A percentile compares a stretch with the other conserved stretches of the same genome.
Evolutionary conservation across 2,329 filamentous ascomycete genomes (phyloP).

Genomic region (Zalaria obscura): DNA sequence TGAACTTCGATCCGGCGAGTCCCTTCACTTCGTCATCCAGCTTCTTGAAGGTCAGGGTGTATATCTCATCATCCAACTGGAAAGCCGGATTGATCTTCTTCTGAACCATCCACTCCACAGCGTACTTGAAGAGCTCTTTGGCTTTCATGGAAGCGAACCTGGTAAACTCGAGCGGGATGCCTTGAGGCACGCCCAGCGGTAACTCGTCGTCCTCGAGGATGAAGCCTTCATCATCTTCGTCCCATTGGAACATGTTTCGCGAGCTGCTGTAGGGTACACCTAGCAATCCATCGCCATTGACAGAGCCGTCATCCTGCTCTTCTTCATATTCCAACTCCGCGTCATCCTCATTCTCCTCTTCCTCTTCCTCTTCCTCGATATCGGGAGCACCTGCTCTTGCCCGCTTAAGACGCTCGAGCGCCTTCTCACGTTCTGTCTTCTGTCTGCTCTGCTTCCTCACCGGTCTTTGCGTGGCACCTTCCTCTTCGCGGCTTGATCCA

Average conservation of each 20-base stretch:
- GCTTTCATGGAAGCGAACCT: conserved; percentile 50
- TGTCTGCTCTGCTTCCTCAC: conserved; percentile 15
- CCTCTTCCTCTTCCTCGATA: conserved; percentile 8
- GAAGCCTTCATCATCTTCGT: conserved; percentile 47
- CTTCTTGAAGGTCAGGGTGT: conserved; percentile 54
- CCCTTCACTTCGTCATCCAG: conserved; percentile 57
- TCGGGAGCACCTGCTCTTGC: conserved; percentile 19
- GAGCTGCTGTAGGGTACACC: conserved; percentile 2
- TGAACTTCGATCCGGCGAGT: conserved; percentile 55
- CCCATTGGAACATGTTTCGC: conserved; percentile 34
- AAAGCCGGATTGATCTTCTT: conserved; percentile 64
- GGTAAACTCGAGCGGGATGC: conserved; percentile 54
- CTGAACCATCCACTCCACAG: conserved; percentile 69
- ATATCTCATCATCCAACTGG: conserved; percentile 46
- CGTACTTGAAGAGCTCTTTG: conserved; percentile 59
- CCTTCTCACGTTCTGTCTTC: conserved; percentile 24
- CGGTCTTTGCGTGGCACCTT: conserved; percentile 12
- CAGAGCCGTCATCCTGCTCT: conserved; percentile 9
- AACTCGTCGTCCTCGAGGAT: conserved; percentile 48
- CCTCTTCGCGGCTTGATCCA: conserved; percentile 9
- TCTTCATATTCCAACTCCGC: conserved; percentile 17
- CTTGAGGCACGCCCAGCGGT: conserved; percentile 41
- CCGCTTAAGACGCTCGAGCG: conserved; percentile 29
- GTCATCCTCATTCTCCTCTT: conserved; percentile 14
- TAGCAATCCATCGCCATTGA: not conserved